Base-by-base conservation (phyloP, 2,329 filamentous ascomycete genomes). In the Stagonosporopsis vannaccii region DNA sequence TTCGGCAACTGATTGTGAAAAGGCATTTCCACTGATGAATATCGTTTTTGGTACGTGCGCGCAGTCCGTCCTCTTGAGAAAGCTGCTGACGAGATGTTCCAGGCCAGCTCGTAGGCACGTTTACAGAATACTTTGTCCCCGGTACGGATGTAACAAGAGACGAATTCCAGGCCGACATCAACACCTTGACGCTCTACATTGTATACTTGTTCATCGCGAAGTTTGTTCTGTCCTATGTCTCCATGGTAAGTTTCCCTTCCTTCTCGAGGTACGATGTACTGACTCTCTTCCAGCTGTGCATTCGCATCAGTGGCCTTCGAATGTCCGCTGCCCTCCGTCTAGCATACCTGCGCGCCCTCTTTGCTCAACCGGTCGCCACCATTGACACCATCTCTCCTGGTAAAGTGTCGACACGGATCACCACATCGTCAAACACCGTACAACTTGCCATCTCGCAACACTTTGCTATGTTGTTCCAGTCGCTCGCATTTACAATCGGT, bases 381-480 rank as follows among this genome's bases (percentile, higher is more conserved):
- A 73, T 85, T 15, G 83, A 71, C 26, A 76, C 79, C 17, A 71
- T 84, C 22, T 81, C 82, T 1, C 70, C 81, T 0, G 82, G 82
- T 15, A 78, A 79, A 15, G 80, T 83, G 12, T 79, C 80, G 0
- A 80, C 79, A 36, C 79, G 81, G 1, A 83, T 85, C 61, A 85
- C 82, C 0, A 78, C 79, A 0, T 80, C 80, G 0, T 78, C 82
- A 28, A 85, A 84, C 59, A 79, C 79, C 0, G 77, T 85, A 11
- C 83, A 85, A 53, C 73, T 82, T 23, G 82, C 81, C 17, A 80
- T 85, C n/a, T 84, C 82, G 0, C 82, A 85, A 60, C 80, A 81
- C 49, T 70, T 85, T 5, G 69, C 81, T 0, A 80, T 81, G 51
- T 75, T 83, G n/a, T 73, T 78, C 11, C 75, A 77, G 45, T 61